Evolutionary conservation across 352 stramenopile species (phyloP).

Genomic region (Phytopythium montanum): DNA sequence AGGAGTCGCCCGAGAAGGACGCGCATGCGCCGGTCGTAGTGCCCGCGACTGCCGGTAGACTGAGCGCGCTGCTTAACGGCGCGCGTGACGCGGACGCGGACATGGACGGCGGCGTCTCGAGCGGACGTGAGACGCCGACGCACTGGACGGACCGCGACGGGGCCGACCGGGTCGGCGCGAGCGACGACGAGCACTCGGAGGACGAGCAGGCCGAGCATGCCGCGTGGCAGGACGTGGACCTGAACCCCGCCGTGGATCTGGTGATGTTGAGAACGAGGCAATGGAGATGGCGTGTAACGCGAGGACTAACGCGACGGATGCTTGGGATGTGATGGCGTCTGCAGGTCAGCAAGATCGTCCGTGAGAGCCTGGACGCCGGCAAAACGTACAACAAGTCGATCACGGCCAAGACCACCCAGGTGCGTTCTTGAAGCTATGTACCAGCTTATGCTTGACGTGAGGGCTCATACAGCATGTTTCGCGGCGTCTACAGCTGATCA

Average conservation of each 20-base stretch:
- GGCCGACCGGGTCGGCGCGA: slow-evolving; percentile 34
- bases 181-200: slow-evolving; percentile 81
- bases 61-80: slow-evolving; percentile 38
- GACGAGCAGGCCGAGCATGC: slow-evolving; percentile 76
- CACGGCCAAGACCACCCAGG: slow-evolving; percentile 72
- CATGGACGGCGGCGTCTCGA: slow-evolving; percentile 16
- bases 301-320: background rate
- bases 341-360: slow-evolving; percentile 58
- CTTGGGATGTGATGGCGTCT: background rate
- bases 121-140: slow-evolving; percentile 15
- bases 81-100: slow-evolving; percentile 30
- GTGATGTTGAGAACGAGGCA: no score
- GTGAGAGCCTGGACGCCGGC: slow-evolving; percentile 65
- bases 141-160: slow-evolving; percentile 29
- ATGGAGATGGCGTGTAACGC: slow-evolving; percentile 3
- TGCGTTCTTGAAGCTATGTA: background rate
- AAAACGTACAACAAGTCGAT: slow-evolving; percentile 88
- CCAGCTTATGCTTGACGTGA: background rate
- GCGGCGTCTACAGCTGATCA: slow-evolving; percentile 34
- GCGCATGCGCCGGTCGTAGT: no score
- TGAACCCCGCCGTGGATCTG: slow-evolving; percentile 80
- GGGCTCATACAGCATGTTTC: background rate
- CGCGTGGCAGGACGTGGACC: slow-evolving; percentile 75
- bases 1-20: slow-evolving; percentile 34
- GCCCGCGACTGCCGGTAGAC: slow-evolving; percentile 17